phyloP scores from a whole-genome alignment of 371 early-diverging fungal genomes.

The Saksenaea vasiformis region DNA sequence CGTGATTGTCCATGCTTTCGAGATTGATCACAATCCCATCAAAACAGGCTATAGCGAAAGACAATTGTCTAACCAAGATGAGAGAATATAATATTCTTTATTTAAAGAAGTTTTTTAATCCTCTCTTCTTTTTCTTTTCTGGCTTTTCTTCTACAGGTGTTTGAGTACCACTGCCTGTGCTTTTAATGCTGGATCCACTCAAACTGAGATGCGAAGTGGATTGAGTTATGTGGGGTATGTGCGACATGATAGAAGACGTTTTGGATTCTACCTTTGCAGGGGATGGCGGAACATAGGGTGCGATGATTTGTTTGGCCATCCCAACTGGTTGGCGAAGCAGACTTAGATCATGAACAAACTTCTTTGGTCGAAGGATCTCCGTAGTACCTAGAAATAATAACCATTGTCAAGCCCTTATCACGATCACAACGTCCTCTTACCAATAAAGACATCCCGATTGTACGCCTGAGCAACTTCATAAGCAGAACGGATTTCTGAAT shows the following conservation, averaged over 20 bases:
- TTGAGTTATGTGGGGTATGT: slow-evolving; percentile 17
- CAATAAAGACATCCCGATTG: slow-evolving; percentile 82
- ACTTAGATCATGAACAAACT: slow-evolving; percentile 69
- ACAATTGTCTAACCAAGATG: too few relatives aligned
- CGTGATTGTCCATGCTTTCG: too few relatives aligned
- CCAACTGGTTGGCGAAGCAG: slow-evolving; percentile 42
- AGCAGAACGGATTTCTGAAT: slow-evolving; percentile 86
- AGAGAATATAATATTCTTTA: not conserved
- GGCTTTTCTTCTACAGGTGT: slow-evolving; percentile 17
- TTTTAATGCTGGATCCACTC: not conserved
- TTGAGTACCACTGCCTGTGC: not conserved
- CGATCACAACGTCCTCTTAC: slow-evolving; percentile 31
- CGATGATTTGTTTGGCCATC: slow-evolving; percentile 22
- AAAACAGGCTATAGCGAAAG: too few relatives aligned
- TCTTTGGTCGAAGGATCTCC: slow-evolving; percentile 72
- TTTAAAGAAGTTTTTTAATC: slow-evolving; percentile 43
- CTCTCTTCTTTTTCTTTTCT: slow-evolving; percentile 52
- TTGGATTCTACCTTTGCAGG: slow-evolving; percentile 18
- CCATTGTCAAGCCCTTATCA: not conserved
- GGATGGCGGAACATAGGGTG: slow-evolving; percentile 45
- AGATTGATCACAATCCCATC: too few relatives aligned
- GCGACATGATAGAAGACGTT: slow-evolving; percentile 15
- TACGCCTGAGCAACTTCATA: slow-evolving; percentile 78
- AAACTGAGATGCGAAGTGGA: not conserved
- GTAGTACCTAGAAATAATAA: slow-evolving; percentile 61